Percentiles rank a stretch among this genome's conserved stretches.
These are phyloP conservation scores for Candolleomyces efflorescens DNA, from an alignment of 768 basidiomycete genomes.

Conservation along the genomic window DNA sequence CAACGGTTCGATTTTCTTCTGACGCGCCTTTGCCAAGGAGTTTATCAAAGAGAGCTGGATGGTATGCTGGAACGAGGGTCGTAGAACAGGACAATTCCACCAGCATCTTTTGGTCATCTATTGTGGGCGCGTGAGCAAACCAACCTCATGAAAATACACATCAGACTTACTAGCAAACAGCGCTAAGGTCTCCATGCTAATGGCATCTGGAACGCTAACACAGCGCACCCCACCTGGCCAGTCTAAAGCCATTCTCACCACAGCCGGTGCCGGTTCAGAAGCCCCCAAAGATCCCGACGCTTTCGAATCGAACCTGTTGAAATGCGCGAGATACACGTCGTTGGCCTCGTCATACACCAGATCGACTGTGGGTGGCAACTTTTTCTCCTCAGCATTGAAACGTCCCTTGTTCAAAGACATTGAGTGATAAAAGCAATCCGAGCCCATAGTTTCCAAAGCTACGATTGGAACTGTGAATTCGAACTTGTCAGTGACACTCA, in stretches of 20 bases:
- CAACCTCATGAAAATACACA: not conserved
- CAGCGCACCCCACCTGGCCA: slow-evolving; percentile 53
- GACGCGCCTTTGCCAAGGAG: slow-evolving; percentile 34
- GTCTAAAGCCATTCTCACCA: slow-evolving; percentile 63
- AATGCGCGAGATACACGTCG: slow-evolving; percentile 52
- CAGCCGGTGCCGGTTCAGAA: slow-evolving; percentile 54
- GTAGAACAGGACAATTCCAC: slow-evolving; percentile 74
- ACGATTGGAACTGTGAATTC: slow-evolving; percentile 53
- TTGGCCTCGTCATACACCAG: slow-evolving; percentile 36
- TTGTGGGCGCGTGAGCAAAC: slow-evolving; percentile 20
- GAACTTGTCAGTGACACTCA: not conserved
- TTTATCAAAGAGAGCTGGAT: slow-evolving; percentile 47
- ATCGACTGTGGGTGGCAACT: slow-evolving; percentile 38
- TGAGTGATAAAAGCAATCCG: slow-evolving; percentile 72
- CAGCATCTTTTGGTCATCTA: slow-evolving; percentile 73
- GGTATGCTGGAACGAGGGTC: slow-evolving; percentile 65
- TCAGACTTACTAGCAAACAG: slow-evolving; percentile 52
- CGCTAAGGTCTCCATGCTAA: slow-evolving; percentile 58
- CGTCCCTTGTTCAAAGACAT: slow-evolving; percentile 50
- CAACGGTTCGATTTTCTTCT: slow-evolving; percentile 34
- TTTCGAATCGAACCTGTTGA: slow-evolving; percentile 52
- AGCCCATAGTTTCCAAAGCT: slow-evolving; percentile 66
- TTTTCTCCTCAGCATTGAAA: slow-evolving; percentile 26
- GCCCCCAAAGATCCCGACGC: slow-evolving; percentile 73
- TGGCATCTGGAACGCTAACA: slow-evolving; percentile 61